phyloP scores from a whole-genome alignment of 805 yeast species.

The Soucietia sequanensis region DNA sequence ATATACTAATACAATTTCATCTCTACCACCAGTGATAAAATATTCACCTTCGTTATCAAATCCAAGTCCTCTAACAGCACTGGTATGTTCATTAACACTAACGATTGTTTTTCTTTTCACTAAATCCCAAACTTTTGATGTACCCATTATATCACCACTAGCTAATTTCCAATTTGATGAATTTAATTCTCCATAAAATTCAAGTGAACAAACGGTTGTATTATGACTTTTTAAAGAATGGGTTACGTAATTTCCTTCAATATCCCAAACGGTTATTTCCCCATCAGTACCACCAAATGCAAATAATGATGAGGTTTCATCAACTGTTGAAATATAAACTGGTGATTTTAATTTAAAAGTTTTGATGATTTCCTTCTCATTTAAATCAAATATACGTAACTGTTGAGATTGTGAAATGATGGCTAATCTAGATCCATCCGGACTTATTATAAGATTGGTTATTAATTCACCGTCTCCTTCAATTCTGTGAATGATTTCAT shows the following conservation, averaged over 20 bases:
- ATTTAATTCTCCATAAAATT: conserved; percentile 71
- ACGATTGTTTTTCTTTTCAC: conserved; percentile 69
- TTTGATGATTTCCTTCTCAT: conserved; percentile 40
- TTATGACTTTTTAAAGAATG: conserved; percentile 95
- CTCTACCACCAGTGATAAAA: conserved; percentile 86
- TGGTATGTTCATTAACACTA: conserved; percentile 68
- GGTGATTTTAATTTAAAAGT: conserved; percentile 71
- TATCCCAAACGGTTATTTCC: conserved; percentile 85
- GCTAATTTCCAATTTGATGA: conserved; percentile 72
- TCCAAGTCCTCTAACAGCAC: conserved; percentile 84
- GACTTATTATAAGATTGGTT: conserved; percentile 72
- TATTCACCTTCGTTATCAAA: conserved; percentile 52
- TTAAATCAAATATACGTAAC: conserved; percentile 61
- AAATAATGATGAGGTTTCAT: conserved; percentile 77
- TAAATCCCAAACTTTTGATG: conserved; percentile 58
- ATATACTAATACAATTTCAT: conserved; percentile 67
- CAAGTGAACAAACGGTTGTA: conserved; percentile 73
- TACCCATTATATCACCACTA: conserved; percentile 63
- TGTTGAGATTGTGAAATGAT: conserved; percentile 83
- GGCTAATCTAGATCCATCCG: conserved; percentile 70
- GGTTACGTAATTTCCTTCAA: conserved; percentile 82
- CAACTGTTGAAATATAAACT: conserved; percentile 73
- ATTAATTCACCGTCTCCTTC: conserved; percentile 85
- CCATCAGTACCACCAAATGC: conserved; percentile 98
- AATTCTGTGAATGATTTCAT: conserved; percentile 55